Evolutionary conservation across 75 land plant species (phyloP).

Genomic region (Pinus tabuliformis): DNA sequence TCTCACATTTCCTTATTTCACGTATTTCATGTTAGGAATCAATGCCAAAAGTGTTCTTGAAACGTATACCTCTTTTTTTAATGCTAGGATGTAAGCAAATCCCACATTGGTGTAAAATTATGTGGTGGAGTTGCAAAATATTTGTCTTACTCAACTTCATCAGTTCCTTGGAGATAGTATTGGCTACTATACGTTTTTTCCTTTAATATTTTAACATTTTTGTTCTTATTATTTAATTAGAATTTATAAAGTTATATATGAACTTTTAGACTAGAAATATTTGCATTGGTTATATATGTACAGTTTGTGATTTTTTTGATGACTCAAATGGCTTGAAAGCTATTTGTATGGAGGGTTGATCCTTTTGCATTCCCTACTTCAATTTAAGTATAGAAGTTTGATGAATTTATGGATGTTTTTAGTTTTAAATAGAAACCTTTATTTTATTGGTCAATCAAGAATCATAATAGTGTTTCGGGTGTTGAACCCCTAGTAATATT

Average conservation of each 20-base stretch:
- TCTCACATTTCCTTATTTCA: no score
- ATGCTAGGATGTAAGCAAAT: no score
- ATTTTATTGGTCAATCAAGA: background rate
- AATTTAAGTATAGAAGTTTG: background rate
- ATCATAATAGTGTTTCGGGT: background rate
- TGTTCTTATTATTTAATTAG: background rate
- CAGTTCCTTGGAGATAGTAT: constrained; percentile 24
- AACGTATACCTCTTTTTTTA: no score
- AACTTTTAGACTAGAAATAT: background rate
- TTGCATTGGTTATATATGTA: no score
- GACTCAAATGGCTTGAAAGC: no score
- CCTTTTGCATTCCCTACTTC: background rate
- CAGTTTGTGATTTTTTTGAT: no score
- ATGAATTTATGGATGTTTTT: background rate
- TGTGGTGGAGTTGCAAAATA: no score
- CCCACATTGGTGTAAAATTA: no score
- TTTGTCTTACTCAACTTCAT: no score
- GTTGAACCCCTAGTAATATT: constrained; percentile 3
- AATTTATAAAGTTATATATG: background rate
- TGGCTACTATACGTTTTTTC: constrained; percentile 6
- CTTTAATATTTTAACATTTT: background rate
- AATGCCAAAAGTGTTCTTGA: no score
- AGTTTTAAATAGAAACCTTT: background rate
- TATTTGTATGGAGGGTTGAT: background rate
- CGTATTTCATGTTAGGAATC: no score